A percentile compares a stretch with the other conserved stretches of the same genome.
Evolutionary conservation across 768 basidiomycete species (phyloP).

Genomic region (Lyophyllum shimeji): DNA sequence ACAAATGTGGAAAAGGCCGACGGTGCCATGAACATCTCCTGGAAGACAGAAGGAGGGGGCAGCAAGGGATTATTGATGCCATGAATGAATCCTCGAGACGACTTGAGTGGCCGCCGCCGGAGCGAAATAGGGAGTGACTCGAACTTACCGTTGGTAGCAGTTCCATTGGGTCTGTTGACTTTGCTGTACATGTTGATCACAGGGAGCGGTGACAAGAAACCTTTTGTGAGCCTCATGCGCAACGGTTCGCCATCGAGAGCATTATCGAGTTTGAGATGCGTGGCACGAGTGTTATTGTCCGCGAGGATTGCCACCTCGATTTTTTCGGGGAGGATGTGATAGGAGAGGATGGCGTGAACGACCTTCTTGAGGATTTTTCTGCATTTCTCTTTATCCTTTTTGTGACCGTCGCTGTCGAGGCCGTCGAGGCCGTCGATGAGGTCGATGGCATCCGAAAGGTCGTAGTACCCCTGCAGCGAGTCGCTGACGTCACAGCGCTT

Average conservation of each 20-base stretch:
- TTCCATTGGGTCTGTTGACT: slow-evolving; percentile 38
- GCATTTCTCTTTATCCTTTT: slow-evolving; percentile 41
- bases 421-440: slow-evolving; percentile 32
- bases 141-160: slow-evolving; percentile 56
- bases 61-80: slow-evolving; percentile 54
- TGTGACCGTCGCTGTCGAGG: slow-evolving; percentile 35
- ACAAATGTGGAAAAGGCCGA: slow-evolving; percentile 50
- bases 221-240: slow-evolving; percentile 40
- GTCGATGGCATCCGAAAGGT: slow-evolving; percentile 23
- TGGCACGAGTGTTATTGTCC: slow-evolving; percentile 54
- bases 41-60: slow-evolving; percentile 52
- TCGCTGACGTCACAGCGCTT: slow-evolving; percentile 3
- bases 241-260: slow-evolving; percentile 44
- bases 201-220: slow-evolving; percentile 31
- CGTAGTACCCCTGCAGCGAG: slow-evolving; percentile 8
- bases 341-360: slow-evolving; percentile 51
- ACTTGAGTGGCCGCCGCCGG: background rate
- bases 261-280: slow-evolving; percentile 40
- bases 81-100: slow-evolving; percentile 45
- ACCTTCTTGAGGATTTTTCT: slow-evolving; percentile 59
- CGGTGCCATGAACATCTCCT: slow-evolving; percentile 42
- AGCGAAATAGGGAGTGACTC: slow-evolving; percentile 3
- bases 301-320: slow-evolving; percentile 38
- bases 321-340: slow-evolving; percentile 51
- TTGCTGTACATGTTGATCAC: slow-evolving; percentile 51